A percentile compares a stretch with the other conserved stretches of the same genome.
Conservation (phyloP, 306 rosid species). For the Lathyrus aphaca region DNA sequence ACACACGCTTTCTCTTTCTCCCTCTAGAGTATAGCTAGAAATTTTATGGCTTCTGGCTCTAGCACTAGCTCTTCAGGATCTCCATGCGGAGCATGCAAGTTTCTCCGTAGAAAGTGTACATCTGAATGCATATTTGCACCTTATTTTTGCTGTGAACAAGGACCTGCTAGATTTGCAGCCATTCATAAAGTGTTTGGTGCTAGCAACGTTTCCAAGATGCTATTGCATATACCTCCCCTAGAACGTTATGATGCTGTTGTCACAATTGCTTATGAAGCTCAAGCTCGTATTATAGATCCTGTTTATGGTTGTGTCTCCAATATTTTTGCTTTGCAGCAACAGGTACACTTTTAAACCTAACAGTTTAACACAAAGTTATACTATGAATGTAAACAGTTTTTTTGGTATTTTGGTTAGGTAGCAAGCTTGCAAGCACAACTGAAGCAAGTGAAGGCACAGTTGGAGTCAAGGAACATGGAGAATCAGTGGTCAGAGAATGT, state of each 20-base stretch:
- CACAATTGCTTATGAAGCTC: slow-evolving; percentile 94
- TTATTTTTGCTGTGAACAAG: slow-evolving; percentile 86
- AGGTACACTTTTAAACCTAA: slow-evolving; percentile 39
- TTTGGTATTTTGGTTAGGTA: too few relatives aligned
- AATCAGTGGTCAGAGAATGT: slow-evolving; percentile 52
- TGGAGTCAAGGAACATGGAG: slow-evolving; percentile 61
- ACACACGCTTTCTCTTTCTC: background rate
- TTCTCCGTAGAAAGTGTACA: slow-evolving; percentile 84
- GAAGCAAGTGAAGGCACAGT: slow-evolving; percentile 77
- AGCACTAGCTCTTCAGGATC: slow-evolving; percentile 53
- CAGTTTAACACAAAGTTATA: slow-evolving; percentile 1
- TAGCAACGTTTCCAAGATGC: slow-evolving; percentile 84
- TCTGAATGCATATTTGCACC: slow-evolving; percentile 92
- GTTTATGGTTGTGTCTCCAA: slow-evolving; percentile 96
- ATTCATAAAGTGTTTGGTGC: slow-evolving; percentile 97
- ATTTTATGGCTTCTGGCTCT: slow-evolving; percentile 43
- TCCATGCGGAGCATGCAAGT: slow-evolving; percentile 99
- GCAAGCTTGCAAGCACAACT: slow-evolving; percentile 88
- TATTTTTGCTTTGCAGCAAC: slow-evolving; percentile 94
- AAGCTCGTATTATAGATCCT: slow-evolving; percentile 89
- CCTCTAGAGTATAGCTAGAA: too few relatives aligned
- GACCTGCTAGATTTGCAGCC: slow-evolving; percentile 89
- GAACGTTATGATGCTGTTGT: slow-evolving; percentile 93
- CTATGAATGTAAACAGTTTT: too few relatives aligned
- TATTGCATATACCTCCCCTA: slow-evolving; percentile 75